Percentiles rank a stretch among this genome's conserved stretches.
These are phyloP conservation scores for Mikania micrantha DNA, from an alignment of 129 eudicot species.

Conservation along the genomic window DNA sequence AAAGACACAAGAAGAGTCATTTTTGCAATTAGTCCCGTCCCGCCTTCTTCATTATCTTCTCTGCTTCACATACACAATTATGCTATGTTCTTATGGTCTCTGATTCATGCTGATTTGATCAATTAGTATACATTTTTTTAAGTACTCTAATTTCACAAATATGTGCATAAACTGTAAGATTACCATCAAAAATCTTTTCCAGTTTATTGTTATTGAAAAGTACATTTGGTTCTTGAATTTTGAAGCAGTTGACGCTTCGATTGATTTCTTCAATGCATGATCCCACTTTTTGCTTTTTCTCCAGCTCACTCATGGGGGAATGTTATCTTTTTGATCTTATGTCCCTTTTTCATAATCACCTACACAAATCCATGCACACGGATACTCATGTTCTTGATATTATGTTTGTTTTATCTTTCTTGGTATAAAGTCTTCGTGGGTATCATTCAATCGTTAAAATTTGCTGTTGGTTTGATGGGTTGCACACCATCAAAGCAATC, in stretches of 20 bases:
- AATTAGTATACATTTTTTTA: background rate
- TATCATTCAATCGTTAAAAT: background rate
- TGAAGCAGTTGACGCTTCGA: too few species aligned
- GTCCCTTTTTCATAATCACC: slow-evolving; percentile 20
- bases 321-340: too few species aligned
- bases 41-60: slow-evolving; percentile 19
- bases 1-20: background rate
- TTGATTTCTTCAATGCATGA: slow-evolving; percentile 24
- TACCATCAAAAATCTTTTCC: too few species aligned
- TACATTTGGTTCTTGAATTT: too few species aligned
- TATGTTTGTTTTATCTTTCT: background rate
- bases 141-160: too few species aligned
- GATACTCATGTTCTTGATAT: background rate
- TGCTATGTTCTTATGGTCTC: background rate
- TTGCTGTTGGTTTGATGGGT: slow-evolving; percentile 43
- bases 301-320: slow-evolving; percentile 51
- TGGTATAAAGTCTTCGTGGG: slow-evolving; percentile 5
- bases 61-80: background rate
- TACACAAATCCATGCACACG: slow-evolving; percentile 15
- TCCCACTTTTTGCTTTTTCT: slow-evolving; percentile 1
- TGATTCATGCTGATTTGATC: background rate
- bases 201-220: too few species aligned
- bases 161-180: too few species aligned
- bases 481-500: slow-evolving; percentile 69
- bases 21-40: slow-evolving; percentile 25